Conservation (phyloP, 2,329 filamentous ascomycete species). For the Colletotrichum phormii region DNA sequence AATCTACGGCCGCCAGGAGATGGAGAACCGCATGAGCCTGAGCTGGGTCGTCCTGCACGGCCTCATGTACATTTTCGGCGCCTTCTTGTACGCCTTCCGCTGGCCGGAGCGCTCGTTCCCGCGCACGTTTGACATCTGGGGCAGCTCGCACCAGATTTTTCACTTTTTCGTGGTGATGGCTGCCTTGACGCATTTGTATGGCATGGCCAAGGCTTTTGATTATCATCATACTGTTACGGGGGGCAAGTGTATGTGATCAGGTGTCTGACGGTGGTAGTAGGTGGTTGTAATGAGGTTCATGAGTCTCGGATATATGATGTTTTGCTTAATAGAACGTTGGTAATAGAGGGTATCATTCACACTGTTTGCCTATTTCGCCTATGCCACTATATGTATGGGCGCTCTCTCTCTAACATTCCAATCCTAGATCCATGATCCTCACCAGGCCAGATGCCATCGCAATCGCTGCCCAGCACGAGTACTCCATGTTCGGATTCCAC, state of each 20-base stretch:
- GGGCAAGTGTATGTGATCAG: slow-evolving; percentile 56
- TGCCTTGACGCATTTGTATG: slow-evolving; percentile 83
- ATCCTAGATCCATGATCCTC: slow-evolving; percentile 73
- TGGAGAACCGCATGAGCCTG: slow-evolving; percentile 82
- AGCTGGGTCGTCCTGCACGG: slow-evolving; percentile 86
- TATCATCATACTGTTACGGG: slow-evolving; percentile 76
- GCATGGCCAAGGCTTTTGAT: slow-evolving; percentile 87
- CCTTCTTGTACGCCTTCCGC: slow-evolving; percentile 85
- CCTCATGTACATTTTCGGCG: slow-evolving; percentile 85
- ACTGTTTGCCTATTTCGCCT: not conserved
- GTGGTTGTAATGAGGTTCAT: not conserved
- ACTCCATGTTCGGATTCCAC: slow-evolving; percentile 77
- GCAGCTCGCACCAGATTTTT: slow-evolving; percentile 96
- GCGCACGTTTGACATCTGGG: slow-evolving; percentile 88
- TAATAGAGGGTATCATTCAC: slow-evolving; percentile 31
- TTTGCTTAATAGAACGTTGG: not conserved
- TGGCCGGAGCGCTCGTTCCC: slow-evolving; percentile 86
- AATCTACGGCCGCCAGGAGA: slow-evolving; percentile 73
- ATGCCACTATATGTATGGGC: not conserved
- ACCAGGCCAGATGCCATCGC: slow-evolving; percentile 76
- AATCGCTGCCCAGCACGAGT: slow-evolving; percentile 74
- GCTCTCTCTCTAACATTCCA: slow-evolving; percentile 46
- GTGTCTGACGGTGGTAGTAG: not conserved
- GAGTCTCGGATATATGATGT: slow-evolving; percentile 5
- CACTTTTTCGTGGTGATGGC: slow-evolving; percentile 90